Evolutionary conservation across 2,329 filamentous ascomycete species (phyloP).

Genomic region (Albifimbria verrucaria): DNA sequence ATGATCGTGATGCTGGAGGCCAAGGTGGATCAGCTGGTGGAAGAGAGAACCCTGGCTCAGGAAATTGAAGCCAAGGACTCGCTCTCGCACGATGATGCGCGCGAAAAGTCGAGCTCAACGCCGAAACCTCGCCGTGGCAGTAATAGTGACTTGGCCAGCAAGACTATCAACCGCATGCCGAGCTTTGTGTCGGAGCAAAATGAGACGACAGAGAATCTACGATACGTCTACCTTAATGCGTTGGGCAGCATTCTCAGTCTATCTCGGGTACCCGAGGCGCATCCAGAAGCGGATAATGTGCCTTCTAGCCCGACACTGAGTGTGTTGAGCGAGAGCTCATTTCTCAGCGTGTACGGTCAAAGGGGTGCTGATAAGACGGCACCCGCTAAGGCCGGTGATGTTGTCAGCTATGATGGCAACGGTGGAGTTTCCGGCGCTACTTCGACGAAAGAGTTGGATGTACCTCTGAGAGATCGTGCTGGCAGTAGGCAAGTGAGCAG

Average conservation of each 20-base stretch:
- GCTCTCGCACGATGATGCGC: background rate
- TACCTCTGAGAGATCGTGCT: background rate
- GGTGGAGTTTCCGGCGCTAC: slow-evolving; percentile 5
- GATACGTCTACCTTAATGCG: slow-evolving; percentile 54
- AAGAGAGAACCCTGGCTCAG: slow-evolving; percentile 35
- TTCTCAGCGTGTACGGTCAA: slow-evolving; percentile 60
- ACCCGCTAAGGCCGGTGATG: slow-evolving; percentile 24
- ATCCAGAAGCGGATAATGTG: slow-evolving; percentile 23
- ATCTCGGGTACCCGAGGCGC: slow-evolving; percentile 40
- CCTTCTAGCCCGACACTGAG: slow-evolving; percentile 59
- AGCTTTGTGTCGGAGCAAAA: slow-evolving; percentile 61
- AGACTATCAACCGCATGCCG: slow-evolving; percentile 54
- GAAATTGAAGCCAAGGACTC: background rate
- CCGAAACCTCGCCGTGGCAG: background rate
- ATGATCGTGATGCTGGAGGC: slow-evolving; percentile 67
- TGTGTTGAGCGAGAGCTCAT: slow-evolving; percentile 65
- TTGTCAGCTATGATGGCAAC: slow-evolving; percentile 23
- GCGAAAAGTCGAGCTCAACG: background rate
- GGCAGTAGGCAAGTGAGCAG: background rate
- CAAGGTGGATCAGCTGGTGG: slow-evolving; percentile 49
- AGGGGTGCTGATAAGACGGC: slow-evolving; percentile 26
- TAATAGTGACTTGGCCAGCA: background rate
- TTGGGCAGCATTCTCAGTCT: slow-evolving; percentile 48
- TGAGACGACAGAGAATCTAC: slow-evolving; percentile 57
- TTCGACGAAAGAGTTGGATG: background rate